Evolutionary conservation across 176 grass and related monocot species (phyloP), one percentile per base, ranked within the genome.

Genomic region (Phoenix roebelenii): DNA sequence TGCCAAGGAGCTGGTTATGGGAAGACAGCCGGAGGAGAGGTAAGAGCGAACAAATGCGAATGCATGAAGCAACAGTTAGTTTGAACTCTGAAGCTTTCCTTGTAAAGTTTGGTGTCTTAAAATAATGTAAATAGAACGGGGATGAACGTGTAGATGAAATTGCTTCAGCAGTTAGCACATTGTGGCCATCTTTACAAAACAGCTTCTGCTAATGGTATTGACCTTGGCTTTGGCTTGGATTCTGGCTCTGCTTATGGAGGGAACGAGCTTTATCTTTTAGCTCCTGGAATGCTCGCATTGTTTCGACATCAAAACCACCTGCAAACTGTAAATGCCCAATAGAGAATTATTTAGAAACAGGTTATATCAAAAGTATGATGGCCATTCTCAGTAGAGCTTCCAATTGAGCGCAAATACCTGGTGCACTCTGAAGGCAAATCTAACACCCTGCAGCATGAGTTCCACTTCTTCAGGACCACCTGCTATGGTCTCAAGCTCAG

Each of bases 371-470:
- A 44, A 44, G 35, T 12, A 44, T 10, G 32, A 35, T 35, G 32
- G 7, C 7, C 30, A 35, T 35, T 35, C 32, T 35, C 32, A 35
- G 32, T 5, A 35, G 7, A 35, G 35, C 9, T 44, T 44, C 35
- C 10, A 44, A 44, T 44, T 14, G 35, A 44, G 9, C 2, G 35
- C 16, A 20, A 39, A 10, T 81, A 99, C 94, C 94, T 99, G 94
- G 59, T 99, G 94, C 26, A 99, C 94, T 63, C 94, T 80, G 70
- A 99, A 99, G 55, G 94, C 94, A 76, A 89, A 93, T 59, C 94
- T 73, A 29, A 99, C 94, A 15, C 82, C 94, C 60, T 89, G 94
- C 50, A 99, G 88, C 88, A 93, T 99, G 66, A 99, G 65, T n/a
- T 99, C 94, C 71, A 89, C 94, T 71, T 99, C 94, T 22, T 93